phyloP scores from a whole-genome alignment of 805 yeast genomes.

The Candida sithepensis region DNA sequence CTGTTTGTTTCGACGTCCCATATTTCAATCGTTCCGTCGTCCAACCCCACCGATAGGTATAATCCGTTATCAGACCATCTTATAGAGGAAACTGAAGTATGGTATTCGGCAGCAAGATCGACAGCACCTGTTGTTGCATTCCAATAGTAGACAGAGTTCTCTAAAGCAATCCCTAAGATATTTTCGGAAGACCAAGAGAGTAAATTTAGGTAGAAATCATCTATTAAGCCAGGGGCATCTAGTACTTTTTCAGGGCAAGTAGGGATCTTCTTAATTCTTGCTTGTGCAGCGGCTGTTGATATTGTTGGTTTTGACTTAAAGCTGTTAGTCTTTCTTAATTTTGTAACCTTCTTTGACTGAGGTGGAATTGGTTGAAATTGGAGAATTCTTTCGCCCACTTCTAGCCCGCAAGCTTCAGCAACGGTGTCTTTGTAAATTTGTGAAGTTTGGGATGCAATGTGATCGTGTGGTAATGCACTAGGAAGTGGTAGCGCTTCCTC shows the following conservation, averaged over 20 bases:
- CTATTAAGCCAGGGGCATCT: constrained; percentile 93
- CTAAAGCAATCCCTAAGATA: constrained; percentile 83
- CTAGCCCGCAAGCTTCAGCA: constrained; percentile 92
- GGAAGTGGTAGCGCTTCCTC: constrained; percentile 18
- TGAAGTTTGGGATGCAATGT: constrained; percentile 50
- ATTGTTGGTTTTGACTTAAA: constrained; percentile 24
- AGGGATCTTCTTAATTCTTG: constrained; percentile 73
- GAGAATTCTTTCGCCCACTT: constrained; percentile 74
- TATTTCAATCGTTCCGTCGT: constrained; percentile 81
- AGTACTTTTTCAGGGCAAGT: constrained; percentile 88
- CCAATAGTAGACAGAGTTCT: constrained; percentile 84
- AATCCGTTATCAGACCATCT: constrained; percentile 91
- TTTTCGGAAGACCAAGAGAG: constrained; percentile 85
- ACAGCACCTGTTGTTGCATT: constrained; percentile 83
- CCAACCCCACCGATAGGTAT: constrained; percentile 78
- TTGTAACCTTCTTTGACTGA: constrained; percentile 34
- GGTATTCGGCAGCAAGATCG: constrained; percentile 56
- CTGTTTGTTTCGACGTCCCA: constrained; percentile 85
- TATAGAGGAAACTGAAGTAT: constrained; percentile 60
- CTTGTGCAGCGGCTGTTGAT: constrained; percentile 49
- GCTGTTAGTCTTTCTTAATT: constrained; percentile 12
- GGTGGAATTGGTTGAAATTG: constrained; percentile 90
- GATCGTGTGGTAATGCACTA: constrained; percentile 45
- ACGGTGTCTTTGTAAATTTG: constrained; percentile 72
- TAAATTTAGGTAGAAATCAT: constrained; percentile 87